These are phyloP conservation scores for Cercospora brassicicola DNA, from an alignment of 2,329 filamentous ascomycete species.

Conservation along the genomic window DNA sequence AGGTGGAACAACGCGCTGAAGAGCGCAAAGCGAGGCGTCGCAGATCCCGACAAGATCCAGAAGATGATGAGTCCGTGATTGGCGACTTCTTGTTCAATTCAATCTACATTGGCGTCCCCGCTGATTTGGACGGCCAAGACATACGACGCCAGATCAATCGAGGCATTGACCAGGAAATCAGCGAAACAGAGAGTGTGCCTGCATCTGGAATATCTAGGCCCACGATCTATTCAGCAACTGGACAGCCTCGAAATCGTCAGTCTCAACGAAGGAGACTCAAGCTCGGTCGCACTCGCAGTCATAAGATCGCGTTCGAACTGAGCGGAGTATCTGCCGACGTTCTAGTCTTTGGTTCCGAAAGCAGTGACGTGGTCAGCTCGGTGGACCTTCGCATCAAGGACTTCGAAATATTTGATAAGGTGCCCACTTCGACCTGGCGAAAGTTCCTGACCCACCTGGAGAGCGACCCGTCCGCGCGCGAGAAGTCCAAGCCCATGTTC, in stretches of 20 bases:
- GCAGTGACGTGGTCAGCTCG: conserved; percentile 81
- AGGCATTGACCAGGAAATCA: conserved; percentile 79
- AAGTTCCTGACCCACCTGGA: conserved; percentile 95
- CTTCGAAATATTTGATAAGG: conserved; percentile 88
- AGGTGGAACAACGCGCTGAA: conserved; percentile 78
- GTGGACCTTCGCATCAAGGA: conserved; percentile 79
- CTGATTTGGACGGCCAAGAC: conserved; percentile 76
- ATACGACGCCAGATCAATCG: conserved; percentile 82
- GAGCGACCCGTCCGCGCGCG: conserved; percentile 73
- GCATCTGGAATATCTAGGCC: conserved; percentile 65
- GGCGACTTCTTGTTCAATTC: conserved; percentile 98
- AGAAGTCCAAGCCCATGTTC: conserved; percentile 84
- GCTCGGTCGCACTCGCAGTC: conserved; percentile 79
- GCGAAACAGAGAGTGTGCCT: conserved; percentile 86
- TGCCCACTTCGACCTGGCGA: conserved; percentile 95
- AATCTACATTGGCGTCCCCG: conserved; percentile 91
- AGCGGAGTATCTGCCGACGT: conserved; percentile 81
- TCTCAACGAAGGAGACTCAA: conserved; percentile 55
- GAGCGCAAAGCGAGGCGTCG: conserved; percentile 66
- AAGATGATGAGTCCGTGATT: conserved; percentile 81
- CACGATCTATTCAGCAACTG: conserved; percentile 46
- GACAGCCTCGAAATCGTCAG: conserved; percentile 30
- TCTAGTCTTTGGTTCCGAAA: conserved; percentile 72
- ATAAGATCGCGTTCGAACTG: conserved; percentile 95
- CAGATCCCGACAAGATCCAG: conserved; percentile 56